Conservation (phyloP, 176 grass and related monocot genomes). For the Typha latifolia region DNA sequence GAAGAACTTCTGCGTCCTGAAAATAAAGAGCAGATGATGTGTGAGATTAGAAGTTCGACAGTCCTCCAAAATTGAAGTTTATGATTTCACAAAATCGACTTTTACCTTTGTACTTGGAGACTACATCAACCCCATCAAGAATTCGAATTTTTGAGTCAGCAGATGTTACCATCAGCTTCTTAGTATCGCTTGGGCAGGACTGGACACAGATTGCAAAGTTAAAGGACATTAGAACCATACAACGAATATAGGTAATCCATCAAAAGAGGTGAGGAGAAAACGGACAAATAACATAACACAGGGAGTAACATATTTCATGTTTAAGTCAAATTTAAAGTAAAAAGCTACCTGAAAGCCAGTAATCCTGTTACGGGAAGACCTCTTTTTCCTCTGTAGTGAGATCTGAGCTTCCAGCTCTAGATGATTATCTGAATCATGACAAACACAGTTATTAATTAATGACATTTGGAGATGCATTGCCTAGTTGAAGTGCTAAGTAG, state of each 20-base stretch:
- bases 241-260: conserved; percentile 2
- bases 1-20: conserved; percentile 50
- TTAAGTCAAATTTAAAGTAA: conserved; percentile 2
- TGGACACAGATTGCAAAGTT: conserved; percentile 20
- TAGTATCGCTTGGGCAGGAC: conserved; percentile 63
- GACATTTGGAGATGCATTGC: conserved; percentile 6
- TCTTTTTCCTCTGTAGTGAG: conserved; percentile 50
- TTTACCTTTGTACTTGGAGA: conserved; percentile 82
- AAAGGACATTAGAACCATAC: conserved; percentile 21
- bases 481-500: neutral
- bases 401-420: conserved; percentile 55
- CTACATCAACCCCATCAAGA: conserved; percentile 53
- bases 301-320: neutral
- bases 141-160: conserved; percentile 82
- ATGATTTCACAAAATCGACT: neutral
- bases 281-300: neutral
- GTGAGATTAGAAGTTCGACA: neutral
- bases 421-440: conserved; percentile 38
- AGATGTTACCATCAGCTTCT: conserved; percentile 73
- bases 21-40: neutral
- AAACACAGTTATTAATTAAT: conserved; percentile 6
- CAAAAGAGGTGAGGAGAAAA: neutral
- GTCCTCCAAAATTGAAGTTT: neutral
- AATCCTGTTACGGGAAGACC: conserved; percentile 65
- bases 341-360: conserved; percentile 74